A percentile compares a stretch with the other conserved stretches of the same genome.
Conservation (phyloP, 768 basidiomycete genomes). For the Lentinula aciculospora region DNA sequence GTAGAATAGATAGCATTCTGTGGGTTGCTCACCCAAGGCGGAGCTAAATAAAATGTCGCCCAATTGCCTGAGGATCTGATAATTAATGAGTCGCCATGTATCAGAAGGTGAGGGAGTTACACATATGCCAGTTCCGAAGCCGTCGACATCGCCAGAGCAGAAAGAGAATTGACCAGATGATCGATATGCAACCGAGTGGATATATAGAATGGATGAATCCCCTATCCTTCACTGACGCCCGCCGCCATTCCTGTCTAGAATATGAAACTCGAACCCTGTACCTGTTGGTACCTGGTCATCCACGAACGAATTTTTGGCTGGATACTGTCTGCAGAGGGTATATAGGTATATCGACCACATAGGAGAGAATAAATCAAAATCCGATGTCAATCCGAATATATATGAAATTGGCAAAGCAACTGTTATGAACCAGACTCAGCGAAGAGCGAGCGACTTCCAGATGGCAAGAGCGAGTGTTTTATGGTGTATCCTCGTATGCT, state of each 20-base stretch:
- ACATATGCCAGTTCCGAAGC: background rate
- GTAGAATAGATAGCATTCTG: background rate
- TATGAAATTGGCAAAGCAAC: too few relatives aligned
- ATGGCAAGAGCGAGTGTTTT: too few relatives aligned
- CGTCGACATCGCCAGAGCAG: background rate
- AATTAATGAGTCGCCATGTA: background rate
- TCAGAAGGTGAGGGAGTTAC: background rate
- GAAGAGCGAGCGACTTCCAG: too few relatives aligned
- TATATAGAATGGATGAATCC: background rate
- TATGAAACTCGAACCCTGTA: background rate
- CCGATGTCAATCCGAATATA: too few relatives aligned
- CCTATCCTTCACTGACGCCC: background rate
- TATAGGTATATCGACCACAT: too few relatives aligned
- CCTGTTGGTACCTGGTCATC: too few relatives aligned
- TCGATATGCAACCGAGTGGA: too few relatives aligned
- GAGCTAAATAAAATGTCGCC: background rate
- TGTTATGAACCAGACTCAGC: too few relatives aligned
- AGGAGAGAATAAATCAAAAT: too few relatives aligned
- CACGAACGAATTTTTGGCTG: too few relatives aligned
- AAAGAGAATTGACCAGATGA: background rate
- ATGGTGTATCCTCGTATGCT: too few relatives aligned
- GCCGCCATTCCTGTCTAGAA: background rate
- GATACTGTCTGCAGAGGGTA: too few relatives aligned
- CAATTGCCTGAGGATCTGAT: background rate
- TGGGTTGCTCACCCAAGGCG: background rate